Evolutionary conservation across 164 flowering plant genomes (phyloP).

Genomic region (Dillenia turbinata): DNA sequence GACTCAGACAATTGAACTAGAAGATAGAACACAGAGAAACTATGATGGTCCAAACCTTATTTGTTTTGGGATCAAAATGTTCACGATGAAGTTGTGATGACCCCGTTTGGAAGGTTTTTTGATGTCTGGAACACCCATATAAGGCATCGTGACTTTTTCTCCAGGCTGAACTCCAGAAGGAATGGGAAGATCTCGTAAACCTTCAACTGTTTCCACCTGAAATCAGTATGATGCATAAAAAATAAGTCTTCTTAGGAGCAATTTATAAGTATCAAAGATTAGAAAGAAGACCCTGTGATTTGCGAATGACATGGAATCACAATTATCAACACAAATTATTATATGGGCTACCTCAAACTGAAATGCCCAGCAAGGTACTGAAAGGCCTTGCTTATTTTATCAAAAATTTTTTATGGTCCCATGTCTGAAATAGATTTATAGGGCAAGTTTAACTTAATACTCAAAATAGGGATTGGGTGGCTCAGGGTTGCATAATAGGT

Average conservation of each 20-base stretch:
- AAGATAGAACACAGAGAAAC: background rate
- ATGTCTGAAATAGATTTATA: too few species aligned
- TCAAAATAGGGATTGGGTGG: too few species aligned
- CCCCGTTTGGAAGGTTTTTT: constrained; percentile 71
- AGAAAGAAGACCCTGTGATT: too few species aligned
- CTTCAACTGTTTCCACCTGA: constrained; percentile 90
- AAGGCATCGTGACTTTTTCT: constrained; percentile 49
- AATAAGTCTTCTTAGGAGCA: background rate
- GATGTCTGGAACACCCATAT: constrained; percentile 77
- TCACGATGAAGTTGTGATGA: constrained; percentile 78
- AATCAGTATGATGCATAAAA: constrained; percentile 1
- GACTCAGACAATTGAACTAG: background rate
- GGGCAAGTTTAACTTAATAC: too few species aligned
- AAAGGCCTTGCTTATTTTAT: too few species aligned
- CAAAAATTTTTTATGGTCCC: too few species aligned
- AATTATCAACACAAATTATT: too few species aligned
- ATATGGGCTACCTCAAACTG: too few species aligned
- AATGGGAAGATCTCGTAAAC: constrained; percentile 67
- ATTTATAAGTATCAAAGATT: background rate
- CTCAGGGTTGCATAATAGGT: too few species aligned
- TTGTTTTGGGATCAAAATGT: constrained; percentile 64
- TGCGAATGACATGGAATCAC: too few species aligned
- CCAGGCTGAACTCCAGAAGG: constrained; percentile 91
- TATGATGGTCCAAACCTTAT: constrained; percentile 48
- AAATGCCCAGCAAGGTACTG: too few species aligned